A percentile compares a stretch with the other conserved stretches of the same genome.
Conservation (phyloP, 805 yeast genomes). For the Saturnispora zaruensis region DNA sequence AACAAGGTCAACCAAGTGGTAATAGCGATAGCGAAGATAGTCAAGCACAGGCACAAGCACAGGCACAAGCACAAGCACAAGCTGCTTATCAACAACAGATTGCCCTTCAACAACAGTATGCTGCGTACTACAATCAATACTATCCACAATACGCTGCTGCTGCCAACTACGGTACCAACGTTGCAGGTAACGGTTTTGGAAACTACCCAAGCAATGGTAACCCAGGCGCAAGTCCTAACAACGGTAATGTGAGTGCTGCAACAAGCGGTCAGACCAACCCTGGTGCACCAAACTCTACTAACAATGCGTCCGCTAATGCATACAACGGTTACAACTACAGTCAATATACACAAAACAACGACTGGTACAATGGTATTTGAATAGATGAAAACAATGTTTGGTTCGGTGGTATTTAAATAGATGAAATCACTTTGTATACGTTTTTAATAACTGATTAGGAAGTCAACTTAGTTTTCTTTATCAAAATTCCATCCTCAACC, state of each 20-base stretch:
- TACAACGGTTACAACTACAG: not conserved
- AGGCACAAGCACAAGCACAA: slow-evolving; percentile 12
- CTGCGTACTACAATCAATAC: slow-evolving; percentile 8
- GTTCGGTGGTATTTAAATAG: slow-evolving; percentile 4
- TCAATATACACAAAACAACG: slow-evolving; percentile 4
- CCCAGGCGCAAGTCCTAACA: not conserved
- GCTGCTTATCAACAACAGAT: slow-evolving; percentile 16
- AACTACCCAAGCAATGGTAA: slow-evolving; percentile 2
- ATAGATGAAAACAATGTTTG: not conserved
- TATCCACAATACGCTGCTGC: not conserved
- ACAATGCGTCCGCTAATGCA: not conserved
- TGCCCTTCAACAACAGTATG: slow-evolving; percentile 13
- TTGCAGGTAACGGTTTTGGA: slow-evolving; percentile 1
- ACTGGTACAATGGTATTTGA: slow-evolving; percentile 4
- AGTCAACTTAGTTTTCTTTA: not conserved
- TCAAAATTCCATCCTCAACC: not conserved
- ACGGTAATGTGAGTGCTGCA: not conserved
- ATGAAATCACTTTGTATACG: not conserved
- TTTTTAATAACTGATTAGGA: not conserved
- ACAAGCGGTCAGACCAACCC: not conserved
- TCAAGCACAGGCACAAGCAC: slow-evolving; percentile 7
- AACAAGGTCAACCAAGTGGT: slow-evolving; percentile 14
- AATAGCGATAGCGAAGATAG: not conserved
- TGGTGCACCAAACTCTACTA: not conserved
- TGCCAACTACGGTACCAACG: slow-evolving; percentile 5